A percentile compares a stretch with the other conserved stretches of the same genome.
phyloP scores from a whole-genome alignment of 805 yeast genomes.

The Starmerella floris region DNA sequence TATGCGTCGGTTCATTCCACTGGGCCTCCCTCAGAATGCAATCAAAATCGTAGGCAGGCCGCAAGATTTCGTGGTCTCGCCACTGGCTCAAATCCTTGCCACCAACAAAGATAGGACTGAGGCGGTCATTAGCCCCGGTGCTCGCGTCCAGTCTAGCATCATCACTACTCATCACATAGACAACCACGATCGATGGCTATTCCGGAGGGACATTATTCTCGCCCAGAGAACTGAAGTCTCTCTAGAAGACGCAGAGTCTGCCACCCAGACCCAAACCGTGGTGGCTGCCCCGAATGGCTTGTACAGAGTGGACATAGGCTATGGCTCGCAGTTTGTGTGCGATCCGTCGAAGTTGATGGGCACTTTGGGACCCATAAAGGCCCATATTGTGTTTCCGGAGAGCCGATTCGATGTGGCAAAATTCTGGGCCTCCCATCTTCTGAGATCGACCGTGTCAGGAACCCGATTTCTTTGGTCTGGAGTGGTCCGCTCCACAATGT shows the following conservation, averaged over 20 bases:
- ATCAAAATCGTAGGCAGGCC: constrained; percentile 1
- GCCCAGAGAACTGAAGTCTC: constrained; percentile 4
- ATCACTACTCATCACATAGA: not conserved
- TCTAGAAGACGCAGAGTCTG: not conserved
- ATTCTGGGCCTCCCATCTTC: not conserved
- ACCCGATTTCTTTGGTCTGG: not conserved
- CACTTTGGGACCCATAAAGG: constrained; percentile 2
- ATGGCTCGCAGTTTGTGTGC: constrained; percentile 10
- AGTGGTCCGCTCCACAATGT: not conserved
- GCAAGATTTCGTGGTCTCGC: not conserved
- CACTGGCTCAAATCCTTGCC: constrained; percentile 7
- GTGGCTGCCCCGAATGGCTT: constrained; percentile 10
- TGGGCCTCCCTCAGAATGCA: constrained; percentile 11
- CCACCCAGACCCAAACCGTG: not conserved
- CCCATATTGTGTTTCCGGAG: constrained; percentile 6
- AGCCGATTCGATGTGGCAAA: constrained; percentile 8
- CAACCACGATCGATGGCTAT: constrained; percentile 2
- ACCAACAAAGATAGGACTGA: not conserved
- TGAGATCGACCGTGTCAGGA: not conserved
- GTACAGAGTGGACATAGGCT: constrained; percentile 13
- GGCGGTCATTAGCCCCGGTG: constrained; percentile 4
- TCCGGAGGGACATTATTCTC: constrained; percentile 1
- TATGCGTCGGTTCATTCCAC: not conserved
- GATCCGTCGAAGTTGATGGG: constrained; percentile 9
- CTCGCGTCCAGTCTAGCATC: not conserved